Conservation (phyloP, 305 asterid genomes). For the Caryopteris hybrid region DNA sequence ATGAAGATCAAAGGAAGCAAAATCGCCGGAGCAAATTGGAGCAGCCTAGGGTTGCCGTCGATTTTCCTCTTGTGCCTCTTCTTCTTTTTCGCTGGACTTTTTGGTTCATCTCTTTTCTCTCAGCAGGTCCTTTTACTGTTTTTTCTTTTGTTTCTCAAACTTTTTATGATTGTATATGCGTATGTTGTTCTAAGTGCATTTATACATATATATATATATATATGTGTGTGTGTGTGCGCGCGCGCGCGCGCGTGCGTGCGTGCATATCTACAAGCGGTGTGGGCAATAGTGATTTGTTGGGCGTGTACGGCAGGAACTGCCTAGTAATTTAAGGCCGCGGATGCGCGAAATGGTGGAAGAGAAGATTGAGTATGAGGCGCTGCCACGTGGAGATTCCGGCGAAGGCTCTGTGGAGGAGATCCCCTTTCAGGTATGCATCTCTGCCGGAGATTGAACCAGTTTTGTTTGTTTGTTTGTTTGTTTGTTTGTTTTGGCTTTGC, state of each 20-base stretch:
- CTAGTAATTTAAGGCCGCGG: constrained; percentile 35
- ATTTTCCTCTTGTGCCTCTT: constrained; percentile 72
- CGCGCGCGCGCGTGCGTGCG: not conserved
- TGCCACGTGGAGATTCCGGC: constrained; percentile 73
- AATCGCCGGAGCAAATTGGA: constrained; percentile 34
- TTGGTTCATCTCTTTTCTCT: constrained; percentile 66
- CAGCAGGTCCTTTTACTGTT: constrained; percentile 48
- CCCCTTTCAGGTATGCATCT: constrained; percentile 67
- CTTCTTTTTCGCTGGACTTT: constrained; percentile 84
- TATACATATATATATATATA: too few species aligned
- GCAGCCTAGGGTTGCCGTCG: constrained; percentile 47
- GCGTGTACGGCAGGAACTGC: constrained; percentile 36
- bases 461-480: constrained; percentile 6
- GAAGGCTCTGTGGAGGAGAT: constrained; percentile 47
- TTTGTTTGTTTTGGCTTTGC: constrained; percentile 12
- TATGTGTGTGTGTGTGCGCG: not conserved
- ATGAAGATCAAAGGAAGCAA: constrained; percentile 52
- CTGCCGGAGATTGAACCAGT: not conserved
- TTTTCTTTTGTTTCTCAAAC: not conserved
- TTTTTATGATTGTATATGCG: not conserved
- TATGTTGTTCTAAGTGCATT: not conserved
- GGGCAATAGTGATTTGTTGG: constrained; percentile 21
- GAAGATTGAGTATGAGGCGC: constrained; percentile 31
- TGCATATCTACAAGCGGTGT: not conserved
- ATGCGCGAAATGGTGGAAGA: constrained; percentile 40